Evolutionary conservation across 2,329 filamentous ascomycete species (phyloP), one percentile per base, ranked within the genome.

Genomic region (Aspergillus udagawae): DNA sequence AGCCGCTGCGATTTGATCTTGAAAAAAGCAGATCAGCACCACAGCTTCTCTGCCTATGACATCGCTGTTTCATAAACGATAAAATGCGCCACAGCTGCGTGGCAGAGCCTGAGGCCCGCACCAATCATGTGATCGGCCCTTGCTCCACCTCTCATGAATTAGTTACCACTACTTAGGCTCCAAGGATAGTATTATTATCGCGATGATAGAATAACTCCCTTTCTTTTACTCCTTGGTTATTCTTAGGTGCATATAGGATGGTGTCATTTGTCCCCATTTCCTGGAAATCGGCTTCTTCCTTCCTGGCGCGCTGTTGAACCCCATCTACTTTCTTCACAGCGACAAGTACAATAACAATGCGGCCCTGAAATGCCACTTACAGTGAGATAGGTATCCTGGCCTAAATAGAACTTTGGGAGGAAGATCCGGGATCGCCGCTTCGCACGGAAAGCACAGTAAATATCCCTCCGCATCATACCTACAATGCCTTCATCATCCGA

Each of bases 401-500:
- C 28, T 14, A 51, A 5, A 10, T 21, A 35, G 12, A 51, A 12
- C n/a, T 14, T 20, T 21, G 28, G 28, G 27, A 27, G 21, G 20
- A n/a, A 12, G 47, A 9, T 25, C 47, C 4, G 47, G 21, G 23
- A 27, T 49, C 28, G 14, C 28, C 23, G 6, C 47, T 25, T 28
- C 14, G 12, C 5, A 9, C n/a, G 17, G 32, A 17, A 38, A 28
- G 28, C 47, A 49, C 14, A 25, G 20, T 35, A 17, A 55, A 20
- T 44, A 28, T 41, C 23, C 10, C 27, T 21, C 21, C 2, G 23
- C 21, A 27, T 41, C 21, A 35, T 23, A 20, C 20, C 29, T 25
- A 29, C 29, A 49, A 77, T 77, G 75, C 68, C 71, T 60, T 69
- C 69, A 35, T 71, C 72, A 21, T 64, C 68, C 57, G 71, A 74